These are phyloP conservation scores for Parathielavia hyrcaniae DNA, from an alignment of 495 filamentous ascomycete species.

Conservation along the genomic window DNA sequence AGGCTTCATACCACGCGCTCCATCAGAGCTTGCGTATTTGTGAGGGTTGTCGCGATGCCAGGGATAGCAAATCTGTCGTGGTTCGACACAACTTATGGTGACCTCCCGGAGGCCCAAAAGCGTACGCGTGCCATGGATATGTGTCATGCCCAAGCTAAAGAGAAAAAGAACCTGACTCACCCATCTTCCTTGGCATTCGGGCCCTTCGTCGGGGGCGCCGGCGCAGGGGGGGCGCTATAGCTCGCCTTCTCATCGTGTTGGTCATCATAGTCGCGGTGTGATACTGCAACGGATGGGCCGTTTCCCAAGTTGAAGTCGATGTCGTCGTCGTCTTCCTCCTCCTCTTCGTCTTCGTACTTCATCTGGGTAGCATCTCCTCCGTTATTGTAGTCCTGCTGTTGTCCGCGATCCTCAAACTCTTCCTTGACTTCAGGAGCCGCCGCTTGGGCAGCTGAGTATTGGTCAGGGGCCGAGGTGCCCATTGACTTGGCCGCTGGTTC, in stretches of 20 bases:
- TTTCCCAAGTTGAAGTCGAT: slow-evolving; percentile 52
- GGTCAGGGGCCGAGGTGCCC: slow-evolving; percentile 32
- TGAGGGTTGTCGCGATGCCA: not conserved
- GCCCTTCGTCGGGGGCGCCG: slow-evolving; percentile 35
- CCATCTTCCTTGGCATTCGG: slow-evolving; percentile 93
- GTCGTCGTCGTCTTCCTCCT: slow-evolving; percentile 62
- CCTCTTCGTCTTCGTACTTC: slow-evolving; percentile 50
- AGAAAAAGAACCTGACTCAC: slow-evolving; percentile 60
- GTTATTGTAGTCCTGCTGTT: slow-evolving; percentile 18
- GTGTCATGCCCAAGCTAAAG: slow-evolving; percentile 21
- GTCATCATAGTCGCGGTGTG: slow-evolving; percentile 28
- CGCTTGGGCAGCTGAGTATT: slow-evolving; percentile 26
- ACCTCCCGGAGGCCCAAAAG: not conserved
- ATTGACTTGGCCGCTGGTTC: slow-evolving; percentile 48
- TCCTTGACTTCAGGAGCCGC: slow-evolving; percentile 37
- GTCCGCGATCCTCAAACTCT: slow-evolving; percentile 42
- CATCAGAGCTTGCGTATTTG: not conserved
- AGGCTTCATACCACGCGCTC: not conserved
- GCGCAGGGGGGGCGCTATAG: slow-evolving; percentile 26
- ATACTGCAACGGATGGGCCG: slow-evolving; percentile 33
- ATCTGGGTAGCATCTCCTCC: slow-evolving; percentile 45
- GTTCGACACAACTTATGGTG: not conserved
- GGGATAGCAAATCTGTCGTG: not conserved
- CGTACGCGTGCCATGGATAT: not conserved
- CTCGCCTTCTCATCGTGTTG: slow-evolving; percentile 21